Conservation (phyloP, 73 alveolate genomes). For the Effrenium voratum region DNA sequence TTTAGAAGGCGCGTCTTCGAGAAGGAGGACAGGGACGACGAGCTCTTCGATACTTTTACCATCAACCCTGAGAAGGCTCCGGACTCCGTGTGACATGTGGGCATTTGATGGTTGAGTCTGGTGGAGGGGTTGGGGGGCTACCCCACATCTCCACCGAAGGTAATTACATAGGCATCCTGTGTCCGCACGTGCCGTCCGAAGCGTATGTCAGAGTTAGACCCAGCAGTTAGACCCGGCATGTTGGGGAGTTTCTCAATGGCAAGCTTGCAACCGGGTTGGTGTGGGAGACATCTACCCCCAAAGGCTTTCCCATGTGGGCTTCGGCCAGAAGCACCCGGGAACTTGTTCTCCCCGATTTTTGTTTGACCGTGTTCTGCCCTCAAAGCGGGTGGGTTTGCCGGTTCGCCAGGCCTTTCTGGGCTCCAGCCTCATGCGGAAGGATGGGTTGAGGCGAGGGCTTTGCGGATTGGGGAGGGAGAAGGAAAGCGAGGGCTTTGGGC, state of each 20-base stretch:
- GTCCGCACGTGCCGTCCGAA: too few relatives aligned
- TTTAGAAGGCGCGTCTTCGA: conserved; percentile 28
- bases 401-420: conserved; percentile 66
- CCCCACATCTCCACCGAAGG: background rate
- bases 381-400: background rate
- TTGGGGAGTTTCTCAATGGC: too few relatives aligned
- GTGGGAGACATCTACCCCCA: too few relatives aligned
- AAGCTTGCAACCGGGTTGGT: too few relatives aligned
- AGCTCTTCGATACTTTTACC: conserved; percentile 64
- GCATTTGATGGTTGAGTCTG: background rate
- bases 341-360: too few relatives aligned
- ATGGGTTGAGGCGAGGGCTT: conserved; percentile 62
- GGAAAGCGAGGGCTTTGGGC: too few relatives aligned
- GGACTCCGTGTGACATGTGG: background rate
- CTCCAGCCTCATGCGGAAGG: conserved; percentile 70
- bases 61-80: conserved; percentile 75
- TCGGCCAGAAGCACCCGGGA: too few relatives aligned
- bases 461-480: too few relatives aligned
- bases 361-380: background rate
- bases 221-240: too few relatives aligned
- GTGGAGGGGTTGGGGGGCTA: background rate
- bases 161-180: background rate
- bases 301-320: too few relatives aligned
- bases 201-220: too few relatives aligned
- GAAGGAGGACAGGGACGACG: conserved; percentile 33